A percentile compares a stretch with the other conserved stretches of the same genome.
Evolutionary conservation across 2,329 filamentous ascomycete genomes (phyloP).

Genomic region (Alternaria dauci): DNA sequence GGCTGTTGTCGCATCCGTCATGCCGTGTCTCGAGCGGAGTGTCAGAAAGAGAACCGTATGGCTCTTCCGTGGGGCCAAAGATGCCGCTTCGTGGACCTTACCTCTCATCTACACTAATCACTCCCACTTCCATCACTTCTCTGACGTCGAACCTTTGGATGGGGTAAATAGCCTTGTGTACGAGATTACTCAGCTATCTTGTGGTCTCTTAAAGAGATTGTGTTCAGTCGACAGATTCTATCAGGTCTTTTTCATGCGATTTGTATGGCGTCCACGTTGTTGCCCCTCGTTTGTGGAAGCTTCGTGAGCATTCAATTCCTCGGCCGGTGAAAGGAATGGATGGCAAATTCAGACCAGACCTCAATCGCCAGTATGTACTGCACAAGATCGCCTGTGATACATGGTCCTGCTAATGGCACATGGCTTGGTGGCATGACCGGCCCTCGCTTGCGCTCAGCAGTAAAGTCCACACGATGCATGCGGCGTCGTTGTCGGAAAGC

Average conservation of each 20-base stretch:
- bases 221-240: not conserved
- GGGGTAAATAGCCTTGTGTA: not conserved
- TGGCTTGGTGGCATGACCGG: constrained; percentile 8
- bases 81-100: not conserved
- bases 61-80: not conserved
- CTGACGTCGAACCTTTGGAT: not conserved
- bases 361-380: constrained; percentile 11
- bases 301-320: not conserved
- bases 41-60: not conserved
- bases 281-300: not conserved
- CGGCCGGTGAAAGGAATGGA: not conserved
- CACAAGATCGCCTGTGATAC: not conserved
- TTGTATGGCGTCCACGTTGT: not conserved
- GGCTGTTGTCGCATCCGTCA: not conserved
- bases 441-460: constrained; percentile 17
- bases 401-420: constrained; percentile 8
- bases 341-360: not conserved
- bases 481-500: constrained; percentile 10
- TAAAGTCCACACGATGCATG: constrained; percentile 16
- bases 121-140: not conserved
- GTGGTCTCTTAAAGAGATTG: not conserved
- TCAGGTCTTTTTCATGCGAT: not conserved
- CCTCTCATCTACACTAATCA: not conserved
- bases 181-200: not conserved
- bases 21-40: not conserved